phyloP scores from a whole-genome alignment of 352 stramenopile genomes.

The Phytophthora sojae region DNA sequence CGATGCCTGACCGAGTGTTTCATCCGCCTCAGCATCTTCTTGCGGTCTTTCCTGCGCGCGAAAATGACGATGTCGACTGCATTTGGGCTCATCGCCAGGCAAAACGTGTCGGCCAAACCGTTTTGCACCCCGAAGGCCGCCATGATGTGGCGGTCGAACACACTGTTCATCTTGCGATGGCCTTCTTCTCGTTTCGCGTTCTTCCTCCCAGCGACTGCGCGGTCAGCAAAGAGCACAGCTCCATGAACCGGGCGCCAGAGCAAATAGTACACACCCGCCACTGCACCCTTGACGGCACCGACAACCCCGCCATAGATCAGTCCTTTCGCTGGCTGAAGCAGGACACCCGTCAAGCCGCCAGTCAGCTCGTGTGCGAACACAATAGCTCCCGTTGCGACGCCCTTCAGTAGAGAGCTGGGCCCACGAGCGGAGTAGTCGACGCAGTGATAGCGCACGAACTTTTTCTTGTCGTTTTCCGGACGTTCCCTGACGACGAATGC shows the following conservation, averaged over 20 bases:
- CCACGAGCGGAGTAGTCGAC: slow-evolving; percentile 58
- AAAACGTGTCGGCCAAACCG: slow-evolving; percentile 35
- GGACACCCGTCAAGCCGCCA: slow-evolving; percentile 49
- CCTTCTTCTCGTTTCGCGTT: slow-evolving; percentile 52
- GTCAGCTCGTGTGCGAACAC: slow-evolving; percentile 47
- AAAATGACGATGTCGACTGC: slow-evolving; percentile 38
- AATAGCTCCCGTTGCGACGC: slow-evolving; percentile 39
- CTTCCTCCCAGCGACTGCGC: slow-evolving; percentile 44
- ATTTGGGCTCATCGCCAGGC: slow-evolving; percentile 23
- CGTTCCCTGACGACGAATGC: slow-evolving; percentile 36
- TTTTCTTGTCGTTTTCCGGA: slow-evolving; percentile 39
- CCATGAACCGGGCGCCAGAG: slow-evolving; percentile 49
- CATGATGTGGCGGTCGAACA: slow-evolving; percentile 41
- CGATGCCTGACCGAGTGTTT: slow-evolving; percentile 23
- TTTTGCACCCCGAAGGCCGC: slow-evolving; percentile 34
- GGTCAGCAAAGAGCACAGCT: slow-evolving; percentile 47
- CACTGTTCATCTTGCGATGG: slow-evolving; percentile 38
- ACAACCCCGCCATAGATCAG: slow-evolving; percentile 35
- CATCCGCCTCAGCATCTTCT: slow-evolving; percentile 33
- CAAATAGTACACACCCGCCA: slow-evolving; percentile 39
- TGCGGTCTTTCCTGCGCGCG: slow-evolving; percentile 33
- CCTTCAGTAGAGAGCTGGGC: slow-evolving; percentile 46
- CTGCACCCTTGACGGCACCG: slow-evolving; percentile 37
- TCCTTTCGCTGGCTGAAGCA: slow-evolving; percentile 43
- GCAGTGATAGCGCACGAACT: slow-evolving; percentile 43